Evolutionary conservation across 2,329 filamentous ascomycete genomes (phyloP).

Genomic region (Hypocrella siamensis): DNA sequence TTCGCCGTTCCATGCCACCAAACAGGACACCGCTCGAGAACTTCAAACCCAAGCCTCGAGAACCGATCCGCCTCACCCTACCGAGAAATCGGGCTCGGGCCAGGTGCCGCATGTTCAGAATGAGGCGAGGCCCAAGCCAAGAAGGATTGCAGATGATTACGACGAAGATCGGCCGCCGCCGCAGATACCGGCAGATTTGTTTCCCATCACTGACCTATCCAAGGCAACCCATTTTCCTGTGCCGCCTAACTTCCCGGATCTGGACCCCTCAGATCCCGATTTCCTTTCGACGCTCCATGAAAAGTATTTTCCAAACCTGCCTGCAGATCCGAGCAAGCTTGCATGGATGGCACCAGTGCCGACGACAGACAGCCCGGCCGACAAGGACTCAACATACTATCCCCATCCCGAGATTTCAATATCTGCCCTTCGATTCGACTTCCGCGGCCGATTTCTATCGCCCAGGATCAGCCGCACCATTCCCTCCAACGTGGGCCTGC

Average conservation of each 20-base stretch:
- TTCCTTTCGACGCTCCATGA: slow-evolving; percentile 75
- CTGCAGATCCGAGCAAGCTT: slow-evolving; percentile 70
- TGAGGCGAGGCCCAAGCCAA: slow-evolving; percentile 3
- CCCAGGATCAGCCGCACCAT: slow-evolving; percentile 60
- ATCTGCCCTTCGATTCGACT: slow-evolving; percentile 75
- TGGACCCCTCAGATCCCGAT: slow-evolving; percentile 68
- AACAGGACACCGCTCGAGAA: neutral
- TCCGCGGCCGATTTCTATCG: slow-evolving; percentile 64
- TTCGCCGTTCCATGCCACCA: slow-evolving; percentile 24
- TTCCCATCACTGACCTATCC: slow-evolving; percentile 23
- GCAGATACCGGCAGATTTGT: slow-evolving; percentile 24
- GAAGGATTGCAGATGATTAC: slow-evolving; percentile 16
- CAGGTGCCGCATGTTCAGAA: neutral
- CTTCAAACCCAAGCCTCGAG: neutral
- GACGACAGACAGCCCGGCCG: slow-evolving; percentile 45
- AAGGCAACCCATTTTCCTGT: slow-evolving; percentile 46
- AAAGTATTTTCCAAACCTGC: slow-evolving; percentile 85
- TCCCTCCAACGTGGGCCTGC: slow-evolving; percentile 64
- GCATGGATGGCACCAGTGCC: slow-evolving; percentile 77
- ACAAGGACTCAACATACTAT: slow-evolving; percentile 65
- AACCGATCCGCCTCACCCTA: no score
- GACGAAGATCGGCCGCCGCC: slow-evolving; percentile 26
- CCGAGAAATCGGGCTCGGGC: neutral
- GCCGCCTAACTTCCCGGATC: slow-evolving; percentile 42
- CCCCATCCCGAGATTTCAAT: slow-evolving; percentile 60